phyloP scores from a whole-genome alignment of 2,329 filamentous ascomycete genomes.

The Neonectria ditissima region DNA sequence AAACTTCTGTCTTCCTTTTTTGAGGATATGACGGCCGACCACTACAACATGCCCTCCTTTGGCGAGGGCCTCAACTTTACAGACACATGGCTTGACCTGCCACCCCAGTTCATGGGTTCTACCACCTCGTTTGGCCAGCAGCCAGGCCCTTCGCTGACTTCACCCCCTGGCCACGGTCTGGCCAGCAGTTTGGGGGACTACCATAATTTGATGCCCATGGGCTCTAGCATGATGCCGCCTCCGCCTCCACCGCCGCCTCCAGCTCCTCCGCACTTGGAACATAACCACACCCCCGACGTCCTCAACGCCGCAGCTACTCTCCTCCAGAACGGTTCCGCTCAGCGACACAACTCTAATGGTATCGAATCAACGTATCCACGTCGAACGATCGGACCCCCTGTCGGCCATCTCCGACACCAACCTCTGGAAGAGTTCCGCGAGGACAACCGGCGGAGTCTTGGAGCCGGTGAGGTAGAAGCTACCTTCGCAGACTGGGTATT shows the following conservation, averaged over 20 bases:
- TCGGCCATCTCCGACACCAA: constrained; percentile 58
- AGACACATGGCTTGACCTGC: constrained; percentile 68
- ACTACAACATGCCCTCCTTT: constrained; percentile 62
- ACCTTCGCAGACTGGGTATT: constrained; percentile 59
- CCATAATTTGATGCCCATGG: constrained; percentile 37
- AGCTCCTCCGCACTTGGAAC: constrained; percentile 45
- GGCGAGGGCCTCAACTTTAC: constrained; percentile 63
- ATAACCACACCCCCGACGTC: constrained; percentile 61
- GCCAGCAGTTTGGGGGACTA: constrained; percentile 37
- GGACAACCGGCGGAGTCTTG: constrained; percentile 51
- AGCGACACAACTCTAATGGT: constrained; percentile 41
- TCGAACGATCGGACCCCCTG: constrained; percentile 48
- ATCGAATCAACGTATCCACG: constrained; percentile 41
- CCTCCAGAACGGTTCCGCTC: constrained; percentile 57
- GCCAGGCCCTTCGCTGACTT: constrained; percentile 47
- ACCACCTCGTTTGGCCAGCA: constrained; percentile 72
- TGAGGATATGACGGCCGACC: constrained; percentile 63
- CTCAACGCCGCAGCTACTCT: constrained; percentile 66
- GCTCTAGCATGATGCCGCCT: constrained; percentile 52
- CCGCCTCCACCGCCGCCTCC: constrained; percentile 48
- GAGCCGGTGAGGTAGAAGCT: constrained; percentile 48
- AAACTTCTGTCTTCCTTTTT: constrained; percentile 70
- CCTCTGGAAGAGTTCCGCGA: constrained; percentile 57
- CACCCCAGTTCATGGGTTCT: constrained; percentile 74
- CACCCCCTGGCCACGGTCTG: constrained; percentile 39